Base-by-base conservation (phyloP, 306 rosid genomes). In the Lupinus albus region DNA sequence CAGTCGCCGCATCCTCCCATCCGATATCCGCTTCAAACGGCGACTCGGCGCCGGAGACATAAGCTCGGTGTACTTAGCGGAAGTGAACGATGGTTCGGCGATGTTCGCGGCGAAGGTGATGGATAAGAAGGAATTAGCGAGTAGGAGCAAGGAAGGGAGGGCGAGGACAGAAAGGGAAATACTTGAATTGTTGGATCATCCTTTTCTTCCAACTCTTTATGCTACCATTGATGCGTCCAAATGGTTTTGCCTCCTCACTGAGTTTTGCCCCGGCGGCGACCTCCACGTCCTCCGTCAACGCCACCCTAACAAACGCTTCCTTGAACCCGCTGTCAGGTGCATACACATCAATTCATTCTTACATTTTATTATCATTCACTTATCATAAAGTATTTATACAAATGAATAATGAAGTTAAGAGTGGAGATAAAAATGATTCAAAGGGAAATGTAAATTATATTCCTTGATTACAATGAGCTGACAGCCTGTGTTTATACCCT, bases 261-360 rank as follows among this genome's bases (percentile, higher is more conserved):
- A 89, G 84, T 89, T 89, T 68, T 89, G 96, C 52, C 87, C 93
- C 81, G 96, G 96, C 76, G 96, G 96, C 5, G 96, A 89, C 80
- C 81, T 89, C 58, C 96, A 89, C 64, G 83, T 86, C 16, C 89
- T 87, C 86, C 96, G 96, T 3, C 96, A 89, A 68, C 96, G 93
- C 39, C 91, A 83, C 68, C 82, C 83, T 4, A 42, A 53, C 46
- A 89, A 89, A 77, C 91, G 96, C 81, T 89, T 87, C 81, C 28
- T 21, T 2, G 87, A 89, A 57, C 11, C 85, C 64, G 87, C 93
- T 62, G 96, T 86, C 79, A 89, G 96, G 96, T 86, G 75, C 87
- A n/a, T n/a, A n/a, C n/a, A n/a, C n/a, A n/a, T n/a, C n/a, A n/a
- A n/a, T n/a, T n/a, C n/a, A n/a, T n/a, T n/a, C n/a, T n/a, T n/a